These are phyloP conservation scores for Ramicandelaber brevisporus DNA, from an alignment of 192 early-diverging fungal genomes.

Conservation along the genomic window DNA sequence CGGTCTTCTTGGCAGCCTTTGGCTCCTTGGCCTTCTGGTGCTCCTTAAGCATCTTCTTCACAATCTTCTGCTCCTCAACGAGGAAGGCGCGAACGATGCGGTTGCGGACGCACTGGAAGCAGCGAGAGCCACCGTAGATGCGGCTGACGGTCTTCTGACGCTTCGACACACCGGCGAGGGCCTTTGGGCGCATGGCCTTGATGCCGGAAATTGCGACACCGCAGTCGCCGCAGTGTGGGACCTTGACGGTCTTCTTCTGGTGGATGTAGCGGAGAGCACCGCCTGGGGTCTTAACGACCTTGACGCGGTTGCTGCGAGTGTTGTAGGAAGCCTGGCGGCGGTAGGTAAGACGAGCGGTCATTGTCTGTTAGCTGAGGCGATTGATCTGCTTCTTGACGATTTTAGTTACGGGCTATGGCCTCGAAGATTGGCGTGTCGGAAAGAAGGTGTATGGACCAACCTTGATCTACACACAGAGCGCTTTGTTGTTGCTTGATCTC, in stretches of 20 bases:
- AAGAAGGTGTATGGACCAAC: too few relatives aligned
- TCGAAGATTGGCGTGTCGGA: too few relatives aligned
- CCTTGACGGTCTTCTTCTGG: constrained; percentile 76
- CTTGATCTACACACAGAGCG: too few relatives aligned
- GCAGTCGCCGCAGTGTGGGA: constrained; percentile 94
- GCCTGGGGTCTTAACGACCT: constrained; percentile 65
- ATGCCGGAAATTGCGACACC: constrained; percentile 69
- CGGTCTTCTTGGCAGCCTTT: too few relatives aligned
- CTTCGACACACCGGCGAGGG: constrained; percentile 78
- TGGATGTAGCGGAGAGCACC: constrained; percentile 79
- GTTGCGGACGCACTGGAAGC: constrained; percentile 57
- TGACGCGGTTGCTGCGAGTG: constrained; percentile 64
- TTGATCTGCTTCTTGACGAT: too few relatives aligned
- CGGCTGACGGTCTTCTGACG: constrained; percentile 80
- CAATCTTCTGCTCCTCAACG: constrained; percentile 99
- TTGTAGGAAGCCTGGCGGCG: constrained; percentile 68
- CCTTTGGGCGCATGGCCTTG: constrained; percentile 74
- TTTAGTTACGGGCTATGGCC: too few relatives aligned
- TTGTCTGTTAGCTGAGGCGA: constrained; percentile 12
- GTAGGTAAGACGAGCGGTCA: constrained; percentile 56
- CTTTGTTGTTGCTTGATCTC: too few relatives aligned
- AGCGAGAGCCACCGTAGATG: constrained; percentile 93
- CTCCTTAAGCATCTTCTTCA: constrained; percentile 93
- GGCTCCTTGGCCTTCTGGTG: constrained; percentile 22
- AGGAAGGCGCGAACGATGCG: constrained; percentile 96